Base-by-base conservation (phyloP, 345 rosid species). In the Eucalyptus marginata region DNA sequence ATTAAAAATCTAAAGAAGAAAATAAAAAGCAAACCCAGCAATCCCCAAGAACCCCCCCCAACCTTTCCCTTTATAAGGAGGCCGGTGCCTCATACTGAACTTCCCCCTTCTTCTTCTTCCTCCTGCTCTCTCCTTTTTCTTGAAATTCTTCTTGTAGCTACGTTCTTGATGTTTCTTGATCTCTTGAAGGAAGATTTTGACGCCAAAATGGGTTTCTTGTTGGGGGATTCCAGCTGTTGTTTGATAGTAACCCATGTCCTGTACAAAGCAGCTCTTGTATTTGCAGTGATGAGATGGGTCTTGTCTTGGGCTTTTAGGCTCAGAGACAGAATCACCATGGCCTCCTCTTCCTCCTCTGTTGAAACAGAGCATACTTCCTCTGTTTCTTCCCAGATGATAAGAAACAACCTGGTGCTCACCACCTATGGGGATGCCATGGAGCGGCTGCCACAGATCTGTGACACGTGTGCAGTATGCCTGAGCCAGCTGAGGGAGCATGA, bases 381-480 rank as follows among this genome's bases (percentile, higher is more conserved):
- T 10, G 86, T 94, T n/a, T 94, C 97, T 2, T 59, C 99, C 0
- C 92, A 93, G 49, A 89, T 49, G 86, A 96, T 97, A 80, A 94
- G 95, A 33, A 94, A 93, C 8, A 92, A 91, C 86, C 97, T 98
- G 88, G 91, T 86, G 33, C 89, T 94, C 22, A 92, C 98, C 16
- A 91, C 95, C 4, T 98, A 93, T 56, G 95, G 93, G 13, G 99
- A 97, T 68, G 86, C 94, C 86, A 89, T 87, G 49, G 94, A 91
- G 29, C 52, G 90, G 29, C 89, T 96, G 43, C 92, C 92, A 4
- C 71, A 49, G 25, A 87, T 89, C 10, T 91, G 91, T 17, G 95
- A 95, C 92, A 93, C 96, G 50, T 98, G 99, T 36, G 99, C 98
- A 1, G 98, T 98, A 8, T 98, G 99, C 89, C 90, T 98, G 49